Conservation (phyloP, 2,329 filamentous ascomycete genomes). For the Colletotrichum sp. region DNA sequence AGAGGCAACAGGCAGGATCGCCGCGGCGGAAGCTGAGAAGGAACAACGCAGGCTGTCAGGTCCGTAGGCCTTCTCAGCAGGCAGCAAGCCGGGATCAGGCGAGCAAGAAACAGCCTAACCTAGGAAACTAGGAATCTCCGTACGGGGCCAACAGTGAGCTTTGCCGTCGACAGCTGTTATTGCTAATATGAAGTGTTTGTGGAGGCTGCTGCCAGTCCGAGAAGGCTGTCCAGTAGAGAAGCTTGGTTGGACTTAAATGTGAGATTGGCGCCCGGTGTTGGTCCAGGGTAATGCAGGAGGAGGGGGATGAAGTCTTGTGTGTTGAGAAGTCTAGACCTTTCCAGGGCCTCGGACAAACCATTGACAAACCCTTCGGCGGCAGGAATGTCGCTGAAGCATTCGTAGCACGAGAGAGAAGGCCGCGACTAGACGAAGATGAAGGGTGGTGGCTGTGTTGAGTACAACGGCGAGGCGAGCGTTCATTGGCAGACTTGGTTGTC, state of each 20-base stretch:
- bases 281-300: not conserved
- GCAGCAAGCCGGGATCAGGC: not conserved
- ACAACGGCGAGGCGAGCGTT: not conserved
- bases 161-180: not conserved
- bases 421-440: not conserved
- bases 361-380: not conserved
- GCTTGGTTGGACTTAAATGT: not conserved
- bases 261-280: not conserved
- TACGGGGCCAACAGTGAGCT: not conserved
- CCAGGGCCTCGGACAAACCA: not conserved
- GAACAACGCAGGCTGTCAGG: not conserved
- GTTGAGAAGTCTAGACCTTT: not conserved
- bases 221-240: not conserved
- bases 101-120: not conserved
- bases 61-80: not conserved
- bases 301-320: not conserved
- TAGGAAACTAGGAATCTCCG: not conserved
- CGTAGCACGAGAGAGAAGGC: not conserved
- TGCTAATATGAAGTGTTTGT: not conserved
- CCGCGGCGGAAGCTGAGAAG: not conserved
- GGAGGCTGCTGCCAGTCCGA: not conserved
- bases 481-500: not conserved
- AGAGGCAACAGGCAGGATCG: not conserved
- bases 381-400: not conserved
- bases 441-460: not conserved